A percentile compares a stretch with the other conserved stretches of the same genome.
Conservation (phyloP, 2,329 filamentous ascomycete genomes). For the Pseudomassariella vexata region DNA sequence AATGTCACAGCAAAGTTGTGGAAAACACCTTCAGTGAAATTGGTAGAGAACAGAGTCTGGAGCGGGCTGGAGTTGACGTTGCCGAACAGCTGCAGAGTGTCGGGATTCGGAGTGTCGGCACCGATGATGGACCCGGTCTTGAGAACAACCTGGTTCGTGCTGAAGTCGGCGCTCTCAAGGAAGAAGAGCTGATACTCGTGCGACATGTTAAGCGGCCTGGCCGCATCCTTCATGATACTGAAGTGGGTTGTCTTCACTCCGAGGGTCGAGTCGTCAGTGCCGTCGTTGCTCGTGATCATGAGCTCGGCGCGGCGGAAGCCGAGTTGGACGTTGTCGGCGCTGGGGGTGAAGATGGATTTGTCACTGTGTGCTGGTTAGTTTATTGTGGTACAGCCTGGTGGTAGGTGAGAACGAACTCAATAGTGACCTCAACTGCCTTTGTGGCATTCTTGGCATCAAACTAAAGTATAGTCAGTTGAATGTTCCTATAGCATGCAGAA, state of each 20-base stretch:
- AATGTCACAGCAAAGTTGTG: slow-evolving; percentile 58
- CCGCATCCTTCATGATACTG: slow-evolving; percentile 46
- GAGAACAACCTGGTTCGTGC: slow-evolving; percentile 46
- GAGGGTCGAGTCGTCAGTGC: slow-evolving; percentile 43
- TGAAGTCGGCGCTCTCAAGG: slow-evolving; percentile 40
- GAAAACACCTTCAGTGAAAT: slow-evolving; percentile 45
- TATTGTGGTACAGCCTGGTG: not conserved
- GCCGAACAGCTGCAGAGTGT: slow-evolving; percentile 39
- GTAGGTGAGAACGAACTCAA: slow-evolving; percentile 32
- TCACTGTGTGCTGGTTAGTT: slow-evolving; percentile 24
- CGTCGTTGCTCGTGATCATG: slow-evolving; percentile 41
- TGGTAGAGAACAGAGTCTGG: slow-evolving; percentile 42
- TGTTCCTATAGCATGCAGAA: not conserved
- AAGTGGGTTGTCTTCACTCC: slow-evolving; percentile 59
- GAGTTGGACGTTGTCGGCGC: slow-evolving; percentile 40
- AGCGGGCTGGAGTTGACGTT: slow-evolving; percentile 40
- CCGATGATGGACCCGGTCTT: slow-evolving; percentile 49
- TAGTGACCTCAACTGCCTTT: slow-evolving; percentile 50
- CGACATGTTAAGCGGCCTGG: slow-evolving; percentile 48
- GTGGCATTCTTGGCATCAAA: slow-evolving; percentile 39
- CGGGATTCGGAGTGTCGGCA: slow-evolving; percentile 25
- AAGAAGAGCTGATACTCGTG: slow-evolving; percentile 57
- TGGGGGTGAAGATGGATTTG: slow-evolving; percentile 52
- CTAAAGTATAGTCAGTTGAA: slow-evolving; percentile 15
- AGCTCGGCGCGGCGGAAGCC: slow-evolving; percentile 58